Conservation (phyloP, 768 basidiomycete species). For the Lactifluus rugatus region DNA sequence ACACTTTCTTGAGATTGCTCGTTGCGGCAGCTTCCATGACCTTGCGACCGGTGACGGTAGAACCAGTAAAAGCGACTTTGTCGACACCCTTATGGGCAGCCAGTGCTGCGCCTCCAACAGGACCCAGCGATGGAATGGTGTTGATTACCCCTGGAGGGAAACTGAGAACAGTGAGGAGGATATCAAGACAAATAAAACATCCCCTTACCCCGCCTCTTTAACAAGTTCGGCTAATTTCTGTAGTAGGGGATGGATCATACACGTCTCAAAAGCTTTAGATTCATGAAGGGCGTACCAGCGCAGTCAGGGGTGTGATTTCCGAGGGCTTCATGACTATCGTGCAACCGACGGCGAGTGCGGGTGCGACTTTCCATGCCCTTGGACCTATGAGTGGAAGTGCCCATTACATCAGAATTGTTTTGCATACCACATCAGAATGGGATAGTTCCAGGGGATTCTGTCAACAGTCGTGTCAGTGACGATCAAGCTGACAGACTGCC, state of each 20-base stretch:
- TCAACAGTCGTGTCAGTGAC: not conserved
- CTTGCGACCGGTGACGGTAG: conserved; percentile 78
- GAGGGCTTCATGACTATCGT: conserved; percentile 95
- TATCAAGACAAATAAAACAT: not conserved
- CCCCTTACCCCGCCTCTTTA: conserved; percentile 67
- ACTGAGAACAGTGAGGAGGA: conserved; percentile 29
- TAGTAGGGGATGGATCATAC: conserved; percentile 6
- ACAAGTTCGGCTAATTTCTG: conserved; percentile 78
- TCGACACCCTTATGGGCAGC: conserved; percentile 77
- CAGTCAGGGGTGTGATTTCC: conserved; percentile 76
- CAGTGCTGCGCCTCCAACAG: conserved; percentile 78
- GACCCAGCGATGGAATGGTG: conserved; percentile 74
- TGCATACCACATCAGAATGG: conserved; percentile 71
- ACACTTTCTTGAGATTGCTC: conserved; percentile 94
- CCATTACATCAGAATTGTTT: not conserved
- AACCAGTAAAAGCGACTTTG: conserved; percentile 94
- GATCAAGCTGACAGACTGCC: conserved; percentile 4
- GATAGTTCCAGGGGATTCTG: conserved; percentile 92
- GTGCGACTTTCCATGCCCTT: conserved; percentile 88
- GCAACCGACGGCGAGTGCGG: conserved; percentile 84
- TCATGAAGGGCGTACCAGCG: conserved; percentile 42
- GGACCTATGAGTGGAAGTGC: not conserved
- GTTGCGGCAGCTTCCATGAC: conserved; percentile 89
- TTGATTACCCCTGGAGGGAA: conserved; percentile 91
- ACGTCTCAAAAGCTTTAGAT: not conserved